phyloP scores from a whole-genome alignment of 2,329 filamentous ascomycete species.

The Coniella vitis region DNA sequence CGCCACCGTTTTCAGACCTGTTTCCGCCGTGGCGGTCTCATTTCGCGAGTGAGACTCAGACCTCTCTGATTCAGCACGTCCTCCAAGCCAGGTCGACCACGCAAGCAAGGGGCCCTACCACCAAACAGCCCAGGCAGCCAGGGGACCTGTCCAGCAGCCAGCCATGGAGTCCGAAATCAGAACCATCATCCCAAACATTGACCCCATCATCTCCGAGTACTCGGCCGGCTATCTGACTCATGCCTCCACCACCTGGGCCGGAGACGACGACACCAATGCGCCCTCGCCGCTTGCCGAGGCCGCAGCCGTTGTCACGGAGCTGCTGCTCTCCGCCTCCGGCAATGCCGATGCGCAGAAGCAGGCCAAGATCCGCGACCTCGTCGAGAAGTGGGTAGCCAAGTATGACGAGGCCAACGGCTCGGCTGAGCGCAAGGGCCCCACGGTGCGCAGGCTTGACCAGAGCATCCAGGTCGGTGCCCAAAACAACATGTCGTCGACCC shows the following conservation, averaged over 20 bases:
- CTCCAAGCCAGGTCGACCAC: too few relatives aligned
- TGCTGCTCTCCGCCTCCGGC: slow-evolving; percentile 90
- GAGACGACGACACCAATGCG: slow-evolving; percentile 59
- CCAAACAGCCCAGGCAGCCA: background rate
- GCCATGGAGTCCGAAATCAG: slow-evolving; percentile 84
- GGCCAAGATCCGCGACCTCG: slow-evolving; percentile 71
- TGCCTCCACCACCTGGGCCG: slow-evolving; percentile 75
- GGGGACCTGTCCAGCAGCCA: background rate
- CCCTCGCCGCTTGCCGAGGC: slow-evolving; percentile 77
- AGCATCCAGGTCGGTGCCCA: slow-evolving; percentile 91
- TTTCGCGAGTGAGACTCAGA: too few relatives aligned
- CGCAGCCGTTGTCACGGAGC: slow-evolving; percentile 73
- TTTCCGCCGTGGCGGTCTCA: background rate
- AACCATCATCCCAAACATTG: slow-evolving; percentile 76
- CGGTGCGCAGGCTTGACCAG: slow-evolving; percentile 82
- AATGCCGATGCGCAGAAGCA: slow-evolving; percentile 66
- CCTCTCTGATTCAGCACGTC: too few relatives aligned
- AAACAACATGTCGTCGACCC: slow-evolving; percentile 90
- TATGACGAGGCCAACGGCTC: slow-evolving; percentile 69
- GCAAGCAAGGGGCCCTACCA: background rate
- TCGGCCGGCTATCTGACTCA: slow-evolving; percentile 91
- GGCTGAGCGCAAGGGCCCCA: slow-evolving; percentile 65
- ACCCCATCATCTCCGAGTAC: slow-evolving; percentile 84
- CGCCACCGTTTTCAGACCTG: background rate
- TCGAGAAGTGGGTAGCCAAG: slow-evolving; percentile 82